Conservation (phyloP, 805 yeast genomes). For the Yamadazyma kitorensis region DNA sequence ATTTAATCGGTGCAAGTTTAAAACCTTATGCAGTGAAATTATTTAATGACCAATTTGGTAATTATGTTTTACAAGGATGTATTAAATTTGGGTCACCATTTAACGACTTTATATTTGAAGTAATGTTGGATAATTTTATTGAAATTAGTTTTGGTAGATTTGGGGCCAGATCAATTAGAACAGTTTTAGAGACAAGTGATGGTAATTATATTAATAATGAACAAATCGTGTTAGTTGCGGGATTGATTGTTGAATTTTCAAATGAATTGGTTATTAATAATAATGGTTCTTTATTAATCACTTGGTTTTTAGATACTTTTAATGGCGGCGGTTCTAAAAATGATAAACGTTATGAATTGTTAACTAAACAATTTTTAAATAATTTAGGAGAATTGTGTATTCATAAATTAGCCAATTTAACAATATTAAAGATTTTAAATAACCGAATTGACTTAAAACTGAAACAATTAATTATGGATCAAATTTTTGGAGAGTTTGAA, state of each 20-base stretch:
- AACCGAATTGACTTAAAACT: conserved; percentile 63
- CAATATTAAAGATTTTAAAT: conserved; percentile 74
- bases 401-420: conserved; percentile 81
- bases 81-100: conserved; percentile 85
- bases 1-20: conserved; percentile 64
- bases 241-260: conserved; percentile 73
- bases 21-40: conserved; percentile 80
- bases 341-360: conserved; percentile 60
- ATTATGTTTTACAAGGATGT: conserved; percentile 93
- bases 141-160: conserved; percentile 84
- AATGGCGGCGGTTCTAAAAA: conserved; percentile 20
- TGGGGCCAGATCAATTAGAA: conserved; percentile 93
- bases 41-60: conserved; percentile 94
- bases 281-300: conserved; percentile 84
- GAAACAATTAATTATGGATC: conserved; percentile 57
- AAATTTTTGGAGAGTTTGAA: conserved; percentile 57
- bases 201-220: conserved; percentile 42
- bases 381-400: conserved; percentile 63
- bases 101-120: conserved; percentile 85
- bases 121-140: conserved; percentile 73
- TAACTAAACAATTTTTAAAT: conserved; percentile 62
- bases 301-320: conserved; percentile 90
- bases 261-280: conserved; percentile 76
- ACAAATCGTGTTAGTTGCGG: conserved; percentile 69
- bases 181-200: conserved; percentile 79